A percentile compares a stretch with the other conserved stretches of the same genome.
phyloP scores from a whole-genome alignment of 2,329 filamentous ascomycete genomes.

The Botrytis sinoallii region DNA sequence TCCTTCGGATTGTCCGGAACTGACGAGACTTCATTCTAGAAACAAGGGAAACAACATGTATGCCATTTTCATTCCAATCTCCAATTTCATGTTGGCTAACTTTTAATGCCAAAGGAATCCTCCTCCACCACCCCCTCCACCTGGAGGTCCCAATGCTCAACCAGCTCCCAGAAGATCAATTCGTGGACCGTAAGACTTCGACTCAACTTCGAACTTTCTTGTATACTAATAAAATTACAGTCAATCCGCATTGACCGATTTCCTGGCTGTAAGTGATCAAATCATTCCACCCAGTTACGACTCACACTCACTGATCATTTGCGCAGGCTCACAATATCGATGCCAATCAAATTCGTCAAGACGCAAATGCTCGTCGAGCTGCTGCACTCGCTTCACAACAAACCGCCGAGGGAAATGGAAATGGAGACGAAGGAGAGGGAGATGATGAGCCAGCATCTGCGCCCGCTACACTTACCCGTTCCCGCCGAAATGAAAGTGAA shows the following conservation, averaged over 20 bases:
- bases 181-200: conserved; percentile 34
- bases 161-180: conserved; percentile 23
- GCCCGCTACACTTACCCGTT: conserved; percentile 27
- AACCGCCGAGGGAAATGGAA: conserved; percentile 41
- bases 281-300: background rate
- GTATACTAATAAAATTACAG: conserved; percentile 34
- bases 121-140: conserved; percentile 13
- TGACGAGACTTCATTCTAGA: background rate
- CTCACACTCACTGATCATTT: conserved; percentile 20
- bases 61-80: background rate
- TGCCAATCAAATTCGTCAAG: conserved; percentile 51
- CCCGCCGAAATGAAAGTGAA: conserved; percentile 31
- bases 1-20: background rate
- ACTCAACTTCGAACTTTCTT: background rate
- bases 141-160: conserved; percentile 11
- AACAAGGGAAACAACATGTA: background rate
- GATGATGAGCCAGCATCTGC: conserved; percentile 31
- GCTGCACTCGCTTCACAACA: conserved; percentile 39
- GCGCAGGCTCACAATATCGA: conserved; percentile 70
- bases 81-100: background rate
- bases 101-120: conserved; percentile 8
- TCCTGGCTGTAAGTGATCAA: conserved; percentile 53
- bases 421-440: conserved; percentile 40
- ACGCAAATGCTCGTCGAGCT: conserved; percentile 47
- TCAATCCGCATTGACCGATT: conserved; percentile 66